Conservation (phyloP, 345 rosid species). For the Combretum micranthum region DNA sequence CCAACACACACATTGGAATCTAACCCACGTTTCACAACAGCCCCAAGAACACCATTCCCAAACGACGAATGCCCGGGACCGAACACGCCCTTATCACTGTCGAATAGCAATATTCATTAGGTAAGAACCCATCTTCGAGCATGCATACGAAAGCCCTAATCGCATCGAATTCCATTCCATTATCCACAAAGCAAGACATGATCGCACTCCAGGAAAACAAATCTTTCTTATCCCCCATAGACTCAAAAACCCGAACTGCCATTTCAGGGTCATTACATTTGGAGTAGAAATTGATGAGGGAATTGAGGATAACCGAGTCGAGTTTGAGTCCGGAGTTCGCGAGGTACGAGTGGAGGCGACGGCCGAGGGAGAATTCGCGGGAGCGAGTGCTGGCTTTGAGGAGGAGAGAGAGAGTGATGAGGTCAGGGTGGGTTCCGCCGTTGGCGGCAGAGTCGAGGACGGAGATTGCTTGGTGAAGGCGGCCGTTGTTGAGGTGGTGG, state of each 20-base stretch:
- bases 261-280: conserved; percentile 42
- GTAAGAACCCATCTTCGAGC: conserved; percentile 48
- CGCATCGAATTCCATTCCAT: conserved; percentile 35
- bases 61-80: conserved; percentile 15
- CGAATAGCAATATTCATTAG: conserved; percentile 60
- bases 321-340: conserved; percentile 32
- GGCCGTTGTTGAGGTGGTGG: conserved; percentile 47
- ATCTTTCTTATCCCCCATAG: conserved; percentile 50
- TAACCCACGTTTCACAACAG: conserved; percentile 43
- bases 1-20: conserved; percentile 54
- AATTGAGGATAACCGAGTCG: conserved; percentile 54
- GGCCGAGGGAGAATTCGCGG: conserved; percentile 48
- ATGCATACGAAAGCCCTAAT: conserved; percentile 35
- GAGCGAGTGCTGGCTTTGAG: conserved; percentile 73
- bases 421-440: conserved; percentile 36
- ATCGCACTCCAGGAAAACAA: conserved; percentile 72
- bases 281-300: conserved; percentile 61
- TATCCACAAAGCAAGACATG: conserved; percentile 58
- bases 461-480: conserved; percentile 45
- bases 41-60: conserved; percentile 46
- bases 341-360: conserved; percentile 40
- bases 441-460: conserved; percentile 41
- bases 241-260: conserved; percentile 39
- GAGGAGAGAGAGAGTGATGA: conserved; percentile 50
- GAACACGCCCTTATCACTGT: conserved; percentile 60